Evolutionary conservation across 2,329 filamentous ascomycete species (phyloP).

Genomic region (Neofusicoccum cordaticola): DNA sequence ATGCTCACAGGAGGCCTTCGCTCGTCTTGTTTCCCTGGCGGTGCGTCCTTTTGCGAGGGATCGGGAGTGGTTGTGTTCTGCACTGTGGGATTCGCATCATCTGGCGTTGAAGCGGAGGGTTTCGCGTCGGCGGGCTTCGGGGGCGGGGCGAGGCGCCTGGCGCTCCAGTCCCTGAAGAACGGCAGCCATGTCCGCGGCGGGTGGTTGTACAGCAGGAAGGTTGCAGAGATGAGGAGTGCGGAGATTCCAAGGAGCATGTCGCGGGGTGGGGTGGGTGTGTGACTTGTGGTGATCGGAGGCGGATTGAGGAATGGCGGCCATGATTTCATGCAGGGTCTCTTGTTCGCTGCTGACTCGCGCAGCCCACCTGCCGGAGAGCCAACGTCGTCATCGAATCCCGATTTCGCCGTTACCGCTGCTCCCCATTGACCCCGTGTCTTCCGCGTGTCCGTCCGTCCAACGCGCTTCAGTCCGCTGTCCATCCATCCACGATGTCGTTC

Average conservation of each 20-base stretch:
- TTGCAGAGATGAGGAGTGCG: conserved; percentile 36
- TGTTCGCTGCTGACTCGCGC: background rate
- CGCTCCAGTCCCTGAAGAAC: background rate
- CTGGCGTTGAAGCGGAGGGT: background rate
- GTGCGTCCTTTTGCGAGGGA: conserved; percentile 14
- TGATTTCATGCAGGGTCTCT: conserved; percentile 8
- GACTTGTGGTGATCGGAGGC: conserved; percentile 8
- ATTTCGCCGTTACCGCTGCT: background rate
- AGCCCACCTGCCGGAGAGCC: background rate
- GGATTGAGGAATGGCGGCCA: conserved; percentile 4
- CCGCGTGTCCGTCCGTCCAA: background rate
- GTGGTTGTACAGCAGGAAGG: conserved; percentile 34
- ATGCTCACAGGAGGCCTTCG: background rate
- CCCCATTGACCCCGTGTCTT: background rate
- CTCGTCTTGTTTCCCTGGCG: background rate
- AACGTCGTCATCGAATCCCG: conserved; percentile 10
- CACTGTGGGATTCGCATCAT: background rate
- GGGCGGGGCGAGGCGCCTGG: background rate
- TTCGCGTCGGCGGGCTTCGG: background rate
- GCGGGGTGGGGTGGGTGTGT: background rate
- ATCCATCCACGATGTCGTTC: background rate
- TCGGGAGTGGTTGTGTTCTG: background rate
- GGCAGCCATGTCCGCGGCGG: conserved; percentile 35
- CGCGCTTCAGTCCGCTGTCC: background rate
- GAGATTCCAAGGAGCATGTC: conserved; percentile 38